These are phyloP conservation scores for Phytophthora litchii DNA, from an alignment of 352 stramenopile species.

Conservation along the genomic window DNA sequence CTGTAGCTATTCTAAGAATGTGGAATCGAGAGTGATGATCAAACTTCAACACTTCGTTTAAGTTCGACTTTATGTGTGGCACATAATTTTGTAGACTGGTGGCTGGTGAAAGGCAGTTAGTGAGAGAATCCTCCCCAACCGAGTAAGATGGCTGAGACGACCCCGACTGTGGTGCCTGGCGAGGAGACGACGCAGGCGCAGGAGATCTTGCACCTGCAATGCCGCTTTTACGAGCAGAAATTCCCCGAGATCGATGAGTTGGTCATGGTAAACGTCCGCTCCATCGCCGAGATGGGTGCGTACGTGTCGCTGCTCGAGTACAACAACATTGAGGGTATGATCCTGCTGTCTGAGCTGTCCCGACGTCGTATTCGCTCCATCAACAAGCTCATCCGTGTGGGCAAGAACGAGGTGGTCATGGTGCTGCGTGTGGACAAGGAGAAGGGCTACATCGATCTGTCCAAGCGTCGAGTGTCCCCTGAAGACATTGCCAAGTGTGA, in stretches of 20 bases:
- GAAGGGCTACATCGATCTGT: conserved; percentile 99
- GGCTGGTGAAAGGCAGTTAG: conserved; percentile 14
- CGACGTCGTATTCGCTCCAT: conserved; percentile 99
- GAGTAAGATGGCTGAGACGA: conserved; percentile 37
- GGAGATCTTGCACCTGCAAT: conserved; percentile 84
- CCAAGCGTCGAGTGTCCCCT: conserved; percentile 98
- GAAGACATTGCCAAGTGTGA: conserved; percentile 99
- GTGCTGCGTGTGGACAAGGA: conserved; percentile 99
- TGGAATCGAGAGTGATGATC: conserved; percentile 23
- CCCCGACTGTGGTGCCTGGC: conserved; percentile 22
- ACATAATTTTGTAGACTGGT: conserved; percentile 26
- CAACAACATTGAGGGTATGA: conserved; percentile 99
- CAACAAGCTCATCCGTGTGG: conserved; percentile 99
- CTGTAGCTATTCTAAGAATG: no score
- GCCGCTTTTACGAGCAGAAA: conserved; percentile 92
- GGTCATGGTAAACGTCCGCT: conserved; percentile 95
- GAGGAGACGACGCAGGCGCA: conserved; percentile 59
- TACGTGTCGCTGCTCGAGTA: conserved; percentile 99
- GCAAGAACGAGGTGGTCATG: conserved; percentile 99
- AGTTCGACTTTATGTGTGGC: conserved; percentile 16
- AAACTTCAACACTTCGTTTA: conserved; percentile 21
- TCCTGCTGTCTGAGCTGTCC: conserved; percentile 98
- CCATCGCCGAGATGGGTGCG: conserved; percentile 99
- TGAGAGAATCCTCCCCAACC: conserved; percentile 25
- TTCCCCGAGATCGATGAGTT: conserved; percentile 98